Base-by-base conservation (phyloP, 306 rosid species). In the Leucaena leucocephala region DNA sequence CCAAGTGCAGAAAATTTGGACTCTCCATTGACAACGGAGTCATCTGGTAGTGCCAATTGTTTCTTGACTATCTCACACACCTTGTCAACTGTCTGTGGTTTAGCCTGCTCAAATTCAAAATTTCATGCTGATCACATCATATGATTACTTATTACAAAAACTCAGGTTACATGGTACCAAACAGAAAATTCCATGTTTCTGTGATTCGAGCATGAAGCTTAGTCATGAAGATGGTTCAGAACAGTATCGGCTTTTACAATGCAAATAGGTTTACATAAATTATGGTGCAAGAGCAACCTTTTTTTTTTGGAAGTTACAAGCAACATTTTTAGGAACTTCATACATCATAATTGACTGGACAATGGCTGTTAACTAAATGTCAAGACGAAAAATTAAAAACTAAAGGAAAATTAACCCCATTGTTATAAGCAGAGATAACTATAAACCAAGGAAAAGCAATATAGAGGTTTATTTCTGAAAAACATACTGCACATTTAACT, bases 1-100 rank as follows among this genome's bases (percentile, higher is more conserved):
- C 98, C 98, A n/a, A 94, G 96, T 22, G 85, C 83, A 61, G 88
- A 5, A 77, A 94, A 94, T 72, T 86, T 91, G 58, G 97, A 90
- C 71, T 86, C 93, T 38, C 92, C 96, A 3, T 75, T 43, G 76
- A 94, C 84, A 16, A 52, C 2, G 1, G 91, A 48, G 12, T 59
- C 94, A 2, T 66, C 87, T 14, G 94, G 70, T 44, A 94, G 74
- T 11, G 97, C 98, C 70, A 94, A 85, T 87, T 94, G 98, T 83
- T 94, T 90, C 85, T 82, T 91, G 79, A 93, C 98, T 40, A 93
- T 87, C 65, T 66, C 71, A 21, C 87, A 84, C 33, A 93, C 97
- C 89, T 91, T 90, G 4, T 83, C 5, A 63, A 93, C 86, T 14
- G 98, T 93, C 81, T 93, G 91, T 4, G 92, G 88, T 83, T 89